Conservation (phyloP, 2,329 filamentous ascomycete genomes). For the Alternaria burnsii region DNA sequence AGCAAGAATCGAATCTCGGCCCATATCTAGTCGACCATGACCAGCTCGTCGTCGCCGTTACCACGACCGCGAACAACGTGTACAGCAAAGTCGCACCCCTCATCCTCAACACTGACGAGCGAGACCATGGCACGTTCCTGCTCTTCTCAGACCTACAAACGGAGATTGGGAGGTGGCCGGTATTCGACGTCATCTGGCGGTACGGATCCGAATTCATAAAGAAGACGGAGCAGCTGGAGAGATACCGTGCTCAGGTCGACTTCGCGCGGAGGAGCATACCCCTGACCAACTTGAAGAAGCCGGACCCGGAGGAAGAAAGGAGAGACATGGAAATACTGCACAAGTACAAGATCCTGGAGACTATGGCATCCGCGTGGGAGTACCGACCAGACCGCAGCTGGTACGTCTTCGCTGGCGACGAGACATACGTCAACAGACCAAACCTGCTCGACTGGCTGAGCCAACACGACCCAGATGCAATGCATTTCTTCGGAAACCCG, state of each 20-base stretch:
- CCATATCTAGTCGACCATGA: slow-evolving; percentile 34
- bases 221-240: slow-evolving; percentile 45
- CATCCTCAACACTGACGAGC: slow-evolving; percentile 33
- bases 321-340: slow-evolving; percentile 35
- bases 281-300: slow-evolving; percentile 29
- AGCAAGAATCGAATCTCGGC: slow-evolving; percentile 22
- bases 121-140: slow-evolving; percentile 48
- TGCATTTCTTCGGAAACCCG: slow-evolving; percentile 62
- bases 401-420: slow-evolving; percentile 68
- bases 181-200: slow-evolving; percentile 51
- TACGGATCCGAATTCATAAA: slow-evolving; percentile 40
- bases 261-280: slow-evolving; percentile 42
- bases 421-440: slow-evolving; percentile 65
- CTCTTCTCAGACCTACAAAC: slow-evolving; percentile 52
- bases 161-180: slow-evolving; percentile 41
- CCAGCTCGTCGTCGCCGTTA: slow-evolving; percentile 61
- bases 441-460: slow-evolving; percentile 63
- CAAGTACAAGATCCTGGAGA: slow-evolving; percentile 52
- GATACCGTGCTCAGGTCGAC: slow-evolving; percentile 48
- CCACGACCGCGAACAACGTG: slow-evolving; percentile 65
- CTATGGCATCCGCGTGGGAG: slow-evolving; percentile 47
- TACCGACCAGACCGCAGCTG: slow-evolving; percentile 60
- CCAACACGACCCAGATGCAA: slow-evolving; percentile 58
- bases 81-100: slow-evolving; percentile 61
- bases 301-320: slow-evolving; percentile 30